phyloP scores from a whole-genome alignment of 768 basidiomycete genomes.

The Boletus rubroflammeus region DNA sequence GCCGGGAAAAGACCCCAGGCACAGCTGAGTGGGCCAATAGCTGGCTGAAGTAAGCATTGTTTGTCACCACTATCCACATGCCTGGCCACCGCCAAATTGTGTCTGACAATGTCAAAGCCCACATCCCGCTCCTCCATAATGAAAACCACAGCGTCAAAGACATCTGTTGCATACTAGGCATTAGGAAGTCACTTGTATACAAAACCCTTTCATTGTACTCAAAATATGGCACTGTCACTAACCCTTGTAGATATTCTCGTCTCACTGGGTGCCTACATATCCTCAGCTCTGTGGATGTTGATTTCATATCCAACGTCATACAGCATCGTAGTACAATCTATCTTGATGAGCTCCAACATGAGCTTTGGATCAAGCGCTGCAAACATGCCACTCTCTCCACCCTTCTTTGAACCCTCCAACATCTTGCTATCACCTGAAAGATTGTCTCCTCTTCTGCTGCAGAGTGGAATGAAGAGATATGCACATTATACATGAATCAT shows the following conservation, averaged over 20 bases:
- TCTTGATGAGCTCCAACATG: constrained; percentile 4
- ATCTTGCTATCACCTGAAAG: constrained; percentile 10
- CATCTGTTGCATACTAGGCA: no score
- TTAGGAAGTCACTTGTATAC: no score
- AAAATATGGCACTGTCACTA: not conserved
- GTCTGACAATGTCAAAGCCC: no score
- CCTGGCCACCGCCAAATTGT: no score
- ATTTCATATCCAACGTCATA: not conserved
- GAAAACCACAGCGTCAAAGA: no score
- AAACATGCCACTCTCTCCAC: not conserved
- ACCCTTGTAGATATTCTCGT: not conserved
- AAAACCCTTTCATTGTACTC: not conserved
- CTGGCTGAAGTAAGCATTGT: no score
- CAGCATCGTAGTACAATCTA: not conserved
- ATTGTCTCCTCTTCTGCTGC: constrained; percentile 8
- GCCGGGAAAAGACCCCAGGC: no score
- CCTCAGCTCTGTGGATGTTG: not conserved
- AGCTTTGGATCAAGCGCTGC: not conserved
- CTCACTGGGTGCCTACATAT: not conserved
- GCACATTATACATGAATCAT: constrained; percentile 6
- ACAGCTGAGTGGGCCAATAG: no score
- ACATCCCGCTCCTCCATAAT: no score
- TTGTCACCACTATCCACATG: no score
- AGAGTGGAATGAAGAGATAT: constrained; percentile 8
- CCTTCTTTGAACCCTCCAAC: not conserved